These are phyloP conservation scores for Penicillium sp. DNA, from an alignment of 2,329 filamentous ascomycete genomes.

Conservation along the genomic window DNA sequence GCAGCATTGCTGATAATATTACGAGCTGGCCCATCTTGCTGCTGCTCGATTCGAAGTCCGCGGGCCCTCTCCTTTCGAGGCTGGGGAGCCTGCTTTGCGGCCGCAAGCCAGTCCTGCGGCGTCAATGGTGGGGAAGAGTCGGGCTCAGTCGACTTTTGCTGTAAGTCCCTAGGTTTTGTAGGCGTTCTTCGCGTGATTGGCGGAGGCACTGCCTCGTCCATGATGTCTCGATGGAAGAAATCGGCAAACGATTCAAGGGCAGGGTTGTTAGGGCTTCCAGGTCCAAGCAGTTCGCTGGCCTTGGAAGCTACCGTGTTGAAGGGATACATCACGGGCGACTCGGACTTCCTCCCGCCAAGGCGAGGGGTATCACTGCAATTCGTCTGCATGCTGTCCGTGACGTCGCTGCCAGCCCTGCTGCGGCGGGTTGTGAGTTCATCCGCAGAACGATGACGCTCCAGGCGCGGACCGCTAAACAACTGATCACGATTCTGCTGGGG, in stretches of 20 bases:
- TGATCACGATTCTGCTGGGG: slow-evolving; percentile 16
- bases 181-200: slow-evolving; percentile 23
- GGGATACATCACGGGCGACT: slow-evolving; percentile 32
- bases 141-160: slow-evolving; percentile 5
- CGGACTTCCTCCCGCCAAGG: slow-evolving; percentile 18
- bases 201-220: slow-evolving; percentile 20
- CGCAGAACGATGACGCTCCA: slow-evolving; percentile 33
- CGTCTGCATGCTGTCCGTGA: slow-evolving; percentile 30
- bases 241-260: slow-evolving; percentile 20
- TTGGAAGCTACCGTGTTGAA: slow-evolving; percentile 28
- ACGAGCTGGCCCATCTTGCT: slow-evolving; percentile 4
- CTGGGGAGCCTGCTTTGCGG: slow-evolving; percentile 29
- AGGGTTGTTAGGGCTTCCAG: slow-evolving; percentile 22
- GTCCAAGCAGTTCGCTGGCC: slow-evolving; percentile 24
- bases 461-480: slow-evolving; percentile 19
- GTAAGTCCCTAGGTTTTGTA: slow-evolving; percentile 15
- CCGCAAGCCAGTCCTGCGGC: slow-evolving; percentile 42
- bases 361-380: slow-evolving; percentile 32
- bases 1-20: slow-evolving; percentile 21
- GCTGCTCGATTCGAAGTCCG: slow-evolving; percentile 3
- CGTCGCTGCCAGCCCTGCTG: slow-evolving; percentile 29
- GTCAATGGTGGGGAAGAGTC: slow-evolving; percentile 34
- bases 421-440: slow-evolving; percentile 31
- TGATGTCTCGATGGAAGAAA: slow-evolving; percentile 20
- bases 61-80: slow-evolving; percentile 14